phyloP scores from a whole-genome alignment of 2,329 filamentous ascomycete genomes.

The Fusarium azukiicola region DNA sequence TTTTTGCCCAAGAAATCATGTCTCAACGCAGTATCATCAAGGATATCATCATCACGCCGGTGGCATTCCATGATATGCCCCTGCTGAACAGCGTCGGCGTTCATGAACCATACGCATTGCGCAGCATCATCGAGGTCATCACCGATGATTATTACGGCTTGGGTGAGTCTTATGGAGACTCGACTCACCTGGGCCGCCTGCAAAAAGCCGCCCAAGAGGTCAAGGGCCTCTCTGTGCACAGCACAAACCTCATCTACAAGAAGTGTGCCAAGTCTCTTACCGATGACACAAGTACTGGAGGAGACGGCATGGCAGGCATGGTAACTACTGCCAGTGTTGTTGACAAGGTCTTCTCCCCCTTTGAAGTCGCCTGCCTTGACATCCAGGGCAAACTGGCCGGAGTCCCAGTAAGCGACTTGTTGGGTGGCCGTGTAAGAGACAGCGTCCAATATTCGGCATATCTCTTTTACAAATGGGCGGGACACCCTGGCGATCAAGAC shows the following conservation, averaged over 20 bases:
- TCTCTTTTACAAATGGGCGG: conserved; percentile 67
- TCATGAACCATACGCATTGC: conserved; percentile 66
- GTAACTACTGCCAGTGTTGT: conserved; percentile 65
- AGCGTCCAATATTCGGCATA: conserved; percentile 67
- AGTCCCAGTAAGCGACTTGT: conserved; percentile 63
- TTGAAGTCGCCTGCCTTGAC: conserved; percentile 67
- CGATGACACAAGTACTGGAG: conserved; percentile 70
- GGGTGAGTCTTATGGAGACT: conserved; percentile 67
- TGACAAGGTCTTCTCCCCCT: conserved; percentile 67
- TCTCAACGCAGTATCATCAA: conserved; percentile 56
- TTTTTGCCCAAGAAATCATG: conserved; percentile 49
- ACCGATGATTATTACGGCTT: conserved; percentile 61
- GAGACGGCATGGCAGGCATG: conserved; percentile 78
- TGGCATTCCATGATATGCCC: conserved; percentile 69
- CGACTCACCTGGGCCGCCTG: conserved; percentile 60
- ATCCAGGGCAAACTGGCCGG: conserved; percentile 66
- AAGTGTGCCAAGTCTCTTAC: conserved; percentile 89
- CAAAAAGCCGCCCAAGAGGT: conserved; percentile 56
- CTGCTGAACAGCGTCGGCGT: conserved; percentile 68
- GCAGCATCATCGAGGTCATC: conserved; percentile 66
- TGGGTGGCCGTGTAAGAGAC: conserved; percentile 64
- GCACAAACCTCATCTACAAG: conserved; percentile 92
- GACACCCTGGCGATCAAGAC: conserved; percentile 63
- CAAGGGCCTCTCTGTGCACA: conserved; percentile 63
- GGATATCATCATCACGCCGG: conserved; percentile 65